Evolutionary conservation across 208 protist genomes (phyloP).

Genomic region (Leishmania turanica): DNA sequence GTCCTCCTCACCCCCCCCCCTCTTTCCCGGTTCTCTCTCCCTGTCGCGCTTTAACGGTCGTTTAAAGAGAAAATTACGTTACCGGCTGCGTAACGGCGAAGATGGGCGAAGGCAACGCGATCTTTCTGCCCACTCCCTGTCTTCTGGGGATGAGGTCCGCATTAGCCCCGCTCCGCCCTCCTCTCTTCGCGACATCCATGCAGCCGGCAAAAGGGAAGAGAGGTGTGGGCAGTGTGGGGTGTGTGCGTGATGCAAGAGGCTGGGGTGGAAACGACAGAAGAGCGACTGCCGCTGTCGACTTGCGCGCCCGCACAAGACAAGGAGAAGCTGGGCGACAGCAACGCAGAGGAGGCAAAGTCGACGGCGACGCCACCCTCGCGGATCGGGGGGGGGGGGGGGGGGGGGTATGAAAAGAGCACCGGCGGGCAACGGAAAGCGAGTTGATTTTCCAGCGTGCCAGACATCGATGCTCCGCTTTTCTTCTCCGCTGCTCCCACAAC

Average conservation of each 20-base stretch:
- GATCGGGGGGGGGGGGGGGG: neutral
- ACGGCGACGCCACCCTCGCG: neutral
- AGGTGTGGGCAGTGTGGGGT: neutral
- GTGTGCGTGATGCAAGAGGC: neutral
- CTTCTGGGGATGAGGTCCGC: neutral
- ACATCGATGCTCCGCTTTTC: neutral
- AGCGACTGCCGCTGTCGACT: neutral
- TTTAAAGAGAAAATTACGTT: neutral
- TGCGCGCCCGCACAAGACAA: neutral
- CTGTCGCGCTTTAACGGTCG: neutral
- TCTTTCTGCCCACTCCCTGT: neutral
- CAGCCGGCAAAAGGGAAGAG: neutral
- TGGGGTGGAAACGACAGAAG: neutral
- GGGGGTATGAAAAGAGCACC: neutral
- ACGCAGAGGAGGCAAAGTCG: neutral
- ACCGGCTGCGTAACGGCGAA: neutral
- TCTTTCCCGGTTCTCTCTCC: neutral
- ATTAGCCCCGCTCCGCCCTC: neutral
- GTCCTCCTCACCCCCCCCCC: neutral
- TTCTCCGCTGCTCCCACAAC: neutral
- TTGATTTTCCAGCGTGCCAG: neutral
- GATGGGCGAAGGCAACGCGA: neutral
- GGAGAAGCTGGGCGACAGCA: neutral
- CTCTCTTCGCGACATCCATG: neutral
- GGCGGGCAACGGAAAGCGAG: neutral